Evolutionary conservation across 495 filamentous ascomycete species (phyloP), one percentile per base, ranked within the genome.

Genomic region (Penicillium longicatenatum): DNA sequence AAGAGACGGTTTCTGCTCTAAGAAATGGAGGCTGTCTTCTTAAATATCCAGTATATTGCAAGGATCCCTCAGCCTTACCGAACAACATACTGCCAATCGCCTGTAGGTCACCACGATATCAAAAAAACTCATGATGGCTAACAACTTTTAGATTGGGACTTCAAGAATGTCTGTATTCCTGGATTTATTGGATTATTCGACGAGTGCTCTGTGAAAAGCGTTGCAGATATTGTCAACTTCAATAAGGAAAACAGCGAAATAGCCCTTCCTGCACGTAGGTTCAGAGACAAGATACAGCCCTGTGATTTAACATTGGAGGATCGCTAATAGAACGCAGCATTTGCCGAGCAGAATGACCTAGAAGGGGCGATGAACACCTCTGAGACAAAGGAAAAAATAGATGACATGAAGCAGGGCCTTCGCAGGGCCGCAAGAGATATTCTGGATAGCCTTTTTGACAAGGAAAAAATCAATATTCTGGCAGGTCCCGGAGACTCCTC

Each of bases 401-500:
- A 61, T 17, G 39, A 57, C 33, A 43, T 65, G 33, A 50, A 41
- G 41, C 20, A 63, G 8, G 39, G 50, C 12, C 59, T 57, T 49
- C 54, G 53, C 3, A 51, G 20, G 12, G 49, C 57, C 20, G 56
- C 57, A 14, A 35, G 50, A 33, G 12, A 35, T 24, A 48, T 52
- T 64, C 35, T 69, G 58, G 47, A 61, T 19, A 29, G 49, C 44
- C 4, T 58, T 59, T 63, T 75, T 24, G 46, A 59, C 12, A 47
- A 46, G 21, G 46, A 69, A 11, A 45, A 55, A 11, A 26, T 74
- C 26, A 64, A 67, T 35, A 37, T 75, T 17, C 63, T 75, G 19
- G 65, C 55, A 16, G 67, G 57, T 12, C 70, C 70, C 0, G 63
- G 60, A 6, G 73, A 76, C 52, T 64, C 62, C 42, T 46, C 61